Conservation (phyloP, 495 filamentous ascomycete genomes). For the Podospora pseudopauciseta region DNA sequence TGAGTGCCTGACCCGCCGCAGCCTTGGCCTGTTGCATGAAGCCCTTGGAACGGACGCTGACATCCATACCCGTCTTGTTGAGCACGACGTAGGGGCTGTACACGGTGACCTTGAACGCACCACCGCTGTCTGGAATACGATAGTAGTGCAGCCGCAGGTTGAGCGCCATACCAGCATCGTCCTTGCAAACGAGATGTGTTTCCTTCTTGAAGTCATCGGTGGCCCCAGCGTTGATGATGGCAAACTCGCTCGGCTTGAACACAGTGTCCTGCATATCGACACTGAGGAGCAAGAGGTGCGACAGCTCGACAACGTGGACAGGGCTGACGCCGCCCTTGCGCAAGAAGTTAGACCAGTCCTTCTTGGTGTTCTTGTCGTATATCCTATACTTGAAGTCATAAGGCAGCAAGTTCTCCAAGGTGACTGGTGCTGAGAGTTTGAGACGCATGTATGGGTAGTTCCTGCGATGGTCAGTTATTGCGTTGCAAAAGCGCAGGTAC, state of each 20-base stretch:
- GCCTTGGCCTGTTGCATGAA: conserved; percentile 77
- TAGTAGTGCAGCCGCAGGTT: conserved; percentile 87
- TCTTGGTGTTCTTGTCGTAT: conserved; percentile 95
- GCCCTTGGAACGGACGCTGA: conserved; percentile 84
- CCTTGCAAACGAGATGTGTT: conserved; percentile 71
- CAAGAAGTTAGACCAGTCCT: conserved; percentile 98
- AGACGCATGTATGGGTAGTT: conserved; percentile 93
- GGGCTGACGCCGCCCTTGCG: conserved; percentile 94
- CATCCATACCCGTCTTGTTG: conserved; percentile 88
- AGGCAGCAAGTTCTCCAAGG: conserved; percentile 89
- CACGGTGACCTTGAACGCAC: conserved; percentile 91
- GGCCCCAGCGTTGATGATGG: conserved; percentile 87
- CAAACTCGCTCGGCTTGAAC: conserved; percentile 92
- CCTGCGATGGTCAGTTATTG: conserved; percentile 41
- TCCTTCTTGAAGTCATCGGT: conserved; percentile 88
- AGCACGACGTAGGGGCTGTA: conserved; percentile 91
- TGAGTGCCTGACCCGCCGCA: conserved; percentile 67
- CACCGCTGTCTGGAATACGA: conserved; percentile 87
- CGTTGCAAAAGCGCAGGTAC: no score
- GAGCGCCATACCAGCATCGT: conserved; percentile 72
- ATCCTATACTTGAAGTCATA: conserved; percentile 99
- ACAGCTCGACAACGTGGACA: conserved; percentile 93
- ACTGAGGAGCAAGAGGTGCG: conserved; percentile 86
- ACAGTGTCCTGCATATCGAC: conserved; percentile 94
- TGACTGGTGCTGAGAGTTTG: conserved; percentile 83